Evolutionary conservation across 768 basidiomycete genomes (phyloP), one percentile per base, ranked within the genome.

Genomic region (Panellus pusillus): DNA sequence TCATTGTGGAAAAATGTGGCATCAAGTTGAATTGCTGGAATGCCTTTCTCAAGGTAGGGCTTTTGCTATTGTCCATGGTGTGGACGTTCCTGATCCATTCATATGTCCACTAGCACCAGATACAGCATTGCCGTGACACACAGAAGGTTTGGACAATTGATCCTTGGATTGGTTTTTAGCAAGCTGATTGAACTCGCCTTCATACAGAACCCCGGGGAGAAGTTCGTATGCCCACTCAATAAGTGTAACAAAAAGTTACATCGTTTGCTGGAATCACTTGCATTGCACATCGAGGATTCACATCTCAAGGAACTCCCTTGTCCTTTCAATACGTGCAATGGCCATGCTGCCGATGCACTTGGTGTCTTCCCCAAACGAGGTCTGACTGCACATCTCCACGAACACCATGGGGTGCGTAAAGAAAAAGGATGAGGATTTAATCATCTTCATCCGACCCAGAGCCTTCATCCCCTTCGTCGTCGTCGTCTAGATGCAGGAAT

Each of bases 391-490:
- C 56, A 57, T 42, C 24, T 57, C 9, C 36, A 52, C n/a, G 32
- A 28, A 4, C 6, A 20, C 1, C 56, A 57, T 38, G 24, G 28
- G 19, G 47, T 47, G 37, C 9, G 15, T 18, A 41, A 43, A 29
- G 9, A 31, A 36, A 44, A 31, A 29, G 8, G 19, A 18, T 3
- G 17, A 44, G 14, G 18, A 38, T 59, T 52, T 65, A 68, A 35
- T 69, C 32, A 2, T 35, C 67, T 15, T 71, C 68, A 28, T 72
- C 72, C 24, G 71, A 72, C 27, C 66, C 74, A 11, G 72, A 72
- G 20, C 66, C 66, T 19, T 46, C 63, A 8, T 54, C 57, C 9
- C 61, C 70, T n/a, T 63, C 68, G 31, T 64, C 63, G 39, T 61
- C 62, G 32, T 63, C 55, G 14, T 8, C 32, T 35, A 14, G 32